Evolutionary conservation across 805 yeast genomes (phyloP), one percentile per base, ranked within the genome.

Genomic region (Nakazawaea pomicola): DNA sequence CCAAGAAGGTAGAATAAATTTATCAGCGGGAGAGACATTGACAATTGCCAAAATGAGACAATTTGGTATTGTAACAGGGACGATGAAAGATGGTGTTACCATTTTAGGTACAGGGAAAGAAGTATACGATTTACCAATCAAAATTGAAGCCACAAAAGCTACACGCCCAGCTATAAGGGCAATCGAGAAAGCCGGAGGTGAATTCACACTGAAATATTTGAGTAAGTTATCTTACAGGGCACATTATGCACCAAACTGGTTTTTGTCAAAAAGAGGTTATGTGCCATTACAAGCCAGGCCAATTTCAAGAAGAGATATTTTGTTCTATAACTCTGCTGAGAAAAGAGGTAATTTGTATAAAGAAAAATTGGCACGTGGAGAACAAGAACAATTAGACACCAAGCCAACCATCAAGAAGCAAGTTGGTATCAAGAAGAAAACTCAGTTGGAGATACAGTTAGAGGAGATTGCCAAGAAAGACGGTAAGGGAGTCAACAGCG

Each of bases 281-380:
- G 60, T 90, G 12, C 98, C 98, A 33, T 59, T 87, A 49, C 80
- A 76, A 39, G 89, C 97, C 1, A 78, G 89, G 61, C 99, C 99
- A 11, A 83, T 82, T 7, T 79, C 76, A 51, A 78, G 85, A 63
- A 83, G 86, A 62, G 88, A 83, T 55, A 80, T 91, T 43, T 78
- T 77, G 44, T 87, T 71, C 61, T 91, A 93, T 65, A 76, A 88
- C 36, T 73, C 78, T 57, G 72, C 74, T 2, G 78, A 69, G 28
- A 78, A 78, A 55, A 74, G 88, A 50, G 99, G 99, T 6, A 91
- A 87, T 57, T 63, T 89, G 55, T 58, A 54, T 38, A 72, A 63
- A 52, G 76, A 57, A 47, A 57, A 45, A 45, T 17, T 46, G 20
- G 19, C 20, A 14, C 24, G 23, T 12, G 44, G 37, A 14, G 44